Conservation (phyloP, 805 yeast genomes). For the Myxozyma vanderwaltii region DNA sequence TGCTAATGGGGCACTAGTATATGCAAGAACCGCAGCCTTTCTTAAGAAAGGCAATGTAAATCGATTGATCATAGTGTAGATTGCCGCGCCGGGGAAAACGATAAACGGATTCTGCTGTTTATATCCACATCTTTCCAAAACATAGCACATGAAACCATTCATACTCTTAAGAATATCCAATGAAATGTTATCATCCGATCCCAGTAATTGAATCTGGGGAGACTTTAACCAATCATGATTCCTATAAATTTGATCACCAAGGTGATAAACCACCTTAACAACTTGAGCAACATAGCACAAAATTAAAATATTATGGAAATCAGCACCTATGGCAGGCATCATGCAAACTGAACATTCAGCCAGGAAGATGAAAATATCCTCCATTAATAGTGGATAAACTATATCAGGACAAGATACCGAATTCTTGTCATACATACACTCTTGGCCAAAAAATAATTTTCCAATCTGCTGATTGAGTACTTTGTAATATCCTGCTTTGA, state of each 20-base stretch:
- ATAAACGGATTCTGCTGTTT: background rate
- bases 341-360: conserved; percentile 47
- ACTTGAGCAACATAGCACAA: conserved; percentile 56
- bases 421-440: conserved; percentile 33
- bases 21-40: conserved; percentile 58
- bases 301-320: conserved; percentile 52
- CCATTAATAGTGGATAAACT: conserved; percentile 34
- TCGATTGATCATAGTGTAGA: conserved; percentile 26
- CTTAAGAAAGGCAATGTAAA: conserved; percentile 66
- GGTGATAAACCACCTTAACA: conserved; percentile 49
- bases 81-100: conserved; percentile 6
- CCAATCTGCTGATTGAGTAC: conserved; percentile 24
- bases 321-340: conserved; percentile 48
- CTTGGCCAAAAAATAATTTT: conserved; percentile 30
- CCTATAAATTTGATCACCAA: conserved; percentile 21
- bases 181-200: background rate
- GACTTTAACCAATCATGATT: conserved; percentile 10
- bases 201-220: conserved; percentile 4
- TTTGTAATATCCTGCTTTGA: background rate
- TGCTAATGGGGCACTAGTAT: conserved; percentile 54
- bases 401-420: conserved; percentile 31
- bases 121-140: conserved; percentile 10
- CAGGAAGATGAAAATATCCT: conserved; percentile 42
- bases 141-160: conserved; percentile 5
- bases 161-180: background rate